Evolutionary conservation across 2,329 filamentous ascomycete genomes (phyloP), one percentile per base, ranked within the genome.

Genomic region (Fusarium graminum): DNA sequence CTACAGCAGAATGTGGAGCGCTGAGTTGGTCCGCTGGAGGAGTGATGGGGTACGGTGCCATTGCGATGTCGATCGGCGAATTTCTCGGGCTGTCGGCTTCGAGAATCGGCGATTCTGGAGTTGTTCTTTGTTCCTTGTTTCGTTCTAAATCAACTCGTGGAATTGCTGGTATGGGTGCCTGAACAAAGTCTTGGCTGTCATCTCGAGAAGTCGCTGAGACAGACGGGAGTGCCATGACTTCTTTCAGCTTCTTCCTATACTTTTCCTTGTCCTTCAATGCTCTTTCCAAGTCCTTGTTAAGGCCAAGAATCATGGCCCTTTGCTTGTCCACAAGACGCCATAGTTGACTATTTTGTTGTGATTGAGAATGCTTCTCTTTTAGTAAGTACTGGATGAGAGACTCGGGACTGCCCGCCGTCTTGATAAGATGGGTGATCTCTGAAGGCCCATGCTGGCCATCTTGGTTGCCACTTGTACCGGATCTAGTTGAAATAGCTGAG

Each of bases 281-380:
- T 51, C 92, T 88, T 78, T 98, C 94, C 13, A 99, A 82, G 75
- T 99, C 95, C 77, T 95, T 97, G 75, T 98, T 97, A 65, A 99
- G 83, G 9, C 94, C 94, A 19, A 97, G 79, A 53, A 99, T 93
- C 89, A 99, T 94, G 16, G 93, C 89, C 64, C 94, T 86, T 78
- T 99, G 95, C 81, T 99, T 98, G 77, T 98, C 94, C 47, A 99
- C 93, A 44, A 99, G 81, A 49, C 93, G 90, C 95, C 95, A 99
- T 72, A 99, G 81, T 76, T 99, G 94, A 17, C 90, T 84, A 75
- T 98, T 98, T 75, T 98, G 95, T 69, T 92, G 90, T 7, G 92
- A 88, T 53, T 93, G 91, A 46, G 92, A 91, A 65, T 94, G 89
- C 77, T 97, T 98, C 75, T 99, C 95, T 75, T 92, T 96, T 66